These are phyloP conservation scores for Lachnellula cervina DNA, from an alignment of 2,329 filamentous ascomycete species.

Conservation along the genomic window DNA sequence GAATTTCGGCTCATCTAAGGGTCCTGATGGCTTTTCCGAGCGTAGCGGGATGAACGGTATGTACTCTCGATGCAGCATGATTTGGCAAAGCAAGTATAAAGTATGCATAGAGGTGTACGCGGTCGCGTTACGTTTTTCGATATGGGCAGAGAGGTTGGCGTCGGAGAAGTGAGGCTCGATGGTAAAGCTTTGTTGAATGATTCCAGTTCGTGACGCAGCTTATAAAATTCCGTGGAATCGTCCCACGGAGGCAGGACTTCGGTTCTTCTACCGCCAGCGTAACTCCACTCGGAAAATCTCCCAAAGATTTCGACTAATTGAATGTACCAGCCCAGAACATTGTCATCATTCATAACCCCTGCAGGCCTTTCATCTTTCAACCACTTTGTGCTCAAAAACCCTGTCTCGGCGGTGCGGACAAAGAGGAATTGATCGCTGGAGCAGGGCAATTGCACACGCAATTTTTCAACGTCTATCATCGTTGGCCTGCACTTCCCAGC, in stretches of 20 bases:
- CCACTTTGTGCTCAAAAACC: slow-evolving; percentile 42
- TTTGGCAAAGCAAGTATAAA: slow-evolving; percentile 58
- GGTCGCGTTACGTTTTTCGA: slow-evolving; percentile 57
- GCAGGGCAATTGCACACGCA: slow-evolving; percentile 63
- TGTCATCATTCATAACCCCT: slow-evolving; percentile 20
- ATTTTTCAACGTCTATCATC: slow-evolving; percentile 53
- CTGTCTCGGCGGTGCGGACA: slow-evolving; percentile 51
- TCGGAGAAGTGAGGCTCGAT: slow-evolving; percentile 47
- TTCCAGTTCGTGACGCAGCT: slow-evolving; percentile 47
- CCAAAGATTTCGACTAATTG: slow-evolving; percentile 56
- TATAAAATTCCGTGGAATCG: slow-evolving; percentile 47
- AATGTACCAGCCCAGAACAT: slow-evolving; percentile 44
- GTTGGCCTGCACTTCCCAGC: slow-evolving; percentile 57
- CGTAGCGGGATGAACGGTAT: slow-evolving; percentile 60
- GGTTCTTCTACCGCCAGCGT: slow-evolving; percentile 45
- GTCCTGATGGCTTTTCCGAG: slow-evolving; percentile 45
- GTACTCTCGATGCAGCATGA: slow-evolving; percentile 65
- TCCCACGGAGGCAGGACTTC: slow-evolving; percentile 57
- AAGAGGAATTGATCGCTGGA: slow-evolving; percentile 62
- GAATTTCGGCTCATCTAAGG: slow-evolving; percentile 55
- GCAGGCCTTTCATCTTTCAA: slow-evolving; percentile 39
- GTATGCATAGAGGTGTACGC: slow-evolving; percentile 64
- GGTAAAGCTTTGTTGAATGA: slow-evolving; percentile 52
- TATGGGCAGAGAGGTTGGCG: slow-evolving; percentile 61
- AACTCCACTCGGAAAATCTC: slow-evolving; percentile 53